A percentile compares a stretch with the other conserved stretches of the same genome.
Evolutionary conservation across 345 rosid genomes (phyloP).

Genomic region (Rhizophora mangle): DNA sequence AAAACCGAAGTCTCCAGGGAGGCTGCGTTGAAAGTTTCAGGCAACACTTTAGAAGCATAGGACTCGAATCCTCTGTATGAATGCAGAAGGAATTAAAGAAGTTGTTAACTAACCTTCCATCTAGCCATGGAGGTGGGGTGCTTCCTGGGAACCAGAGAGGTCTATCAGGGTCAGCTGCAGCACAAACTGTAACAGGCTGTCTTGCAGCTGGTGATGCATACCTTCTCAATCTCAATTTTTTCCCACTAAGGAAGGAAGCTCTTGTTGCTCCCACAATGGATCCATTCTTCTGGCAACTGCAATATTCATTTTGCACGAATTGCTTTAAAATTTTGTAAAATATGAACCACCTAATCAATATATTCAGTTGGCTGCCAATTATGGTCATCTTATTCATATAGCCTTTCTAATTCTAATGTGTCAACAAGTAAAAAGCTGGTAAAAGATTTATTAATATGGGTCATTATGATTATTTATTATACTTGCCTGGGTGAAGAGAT

Average conservation of each 20-base stretch:
- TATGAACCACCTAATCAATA: too few relatives aligned
- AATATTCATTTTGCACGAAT: slow-evolving; percentile 20
- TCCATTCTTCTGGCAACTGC: slow-evolving; percentile 63
- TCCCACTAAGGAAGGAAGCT: slow-evolving; percentile 66
- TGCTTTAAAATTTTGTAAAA: not conserved
- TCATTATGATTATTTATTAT: slow-evolving; percentile 4
- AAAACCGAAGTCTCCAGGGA: slow-evolving; percentile 93
- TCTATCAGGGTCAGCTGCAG: slow-evolving; percentile 68
- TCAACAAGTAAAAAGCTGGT: too few relatives aligned
- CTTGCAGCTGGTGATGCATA: slow-evolving; percentile 26
- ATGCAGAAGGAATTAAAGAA: not conserved
- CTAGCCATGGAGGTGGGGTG: slow-evolving; percentile 93
- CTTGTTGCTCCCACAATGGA: slow-evolving; percentile 42
- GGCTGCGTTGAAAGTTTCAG: slow-evolving; percentile 42
- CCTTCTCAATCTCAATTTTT: slow-evolving; percentile 57
- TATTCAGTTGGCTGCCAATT: too few relatives aligned
- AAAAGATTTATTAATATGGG: too few relatives aligned
- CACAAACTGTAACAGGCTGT: slow-evolving; percentile 46
- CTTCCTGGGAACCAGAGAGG: slow-evolving; percentile 99
- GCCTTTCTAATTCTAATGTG: slow-evolving; percentile 14
- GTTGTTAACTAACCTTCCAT: slow-evolving; percentile 51
- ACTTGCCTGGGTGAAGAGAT: slow-evolving; percentile 70
- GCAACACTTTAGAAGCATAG: not conserved
- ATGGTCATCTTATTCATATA: slow-evolving; percentile 30
- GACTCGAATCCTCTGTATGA: not conserved